Evolutionary conservation across 495 filamentous ascomycete genomes (phyloP).

Genomic region (Penicillium nucicola): DNA sequence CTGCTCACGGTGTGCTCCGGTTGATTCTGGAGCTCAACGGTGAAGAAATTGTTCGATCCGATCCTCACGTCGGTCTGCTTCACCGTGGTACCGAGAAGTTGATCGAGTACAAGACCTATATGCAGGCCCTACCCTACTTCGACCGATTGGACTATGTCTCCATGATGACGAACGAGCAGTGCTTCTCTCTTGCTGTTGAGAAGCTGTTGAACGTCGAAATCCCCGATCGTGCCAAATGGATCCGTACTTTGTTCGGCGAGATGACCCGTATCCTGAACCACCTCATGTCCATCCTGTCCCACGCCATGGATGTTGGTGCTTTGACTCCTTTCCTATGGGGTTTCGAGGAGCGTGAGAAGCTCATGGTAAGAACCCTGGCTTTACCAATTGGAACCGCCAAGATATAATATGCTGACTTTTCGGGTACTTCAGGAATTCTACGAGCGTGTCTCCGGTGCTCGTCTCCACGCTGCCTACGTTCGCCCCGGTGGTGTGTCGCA

Average conservation of each 20-base stretch:
- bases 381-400: not conserved
- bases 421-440: conserved; percentile 82
- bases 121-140: conserved; percentile 98
- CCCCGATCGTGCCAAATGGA: conserved; percentile 93
- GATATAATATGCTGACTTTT: not conserved
- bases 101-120: conserved; percentile 99
- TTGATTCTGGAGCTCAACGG: conserved; percentile 97
- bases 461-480: conserved; percentile 97
- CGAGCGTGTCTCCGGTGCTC: conserved; percentile 96
- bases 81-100: conserved; percentile 99
- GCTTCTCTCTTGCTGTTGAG: conserved; percentile 90
- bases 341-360: conserved; percentile 98
- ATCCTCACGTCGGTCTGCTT: conserved; percentile 95
- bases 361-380: conserved; percentile 70
- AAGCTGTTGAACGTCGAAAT: conserved; percentile 98
- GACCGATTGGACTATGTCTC: conserved; percentile 98
- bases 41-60: conserved; percentile 93
- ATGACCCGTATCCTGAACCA: conserved; percentile 96
- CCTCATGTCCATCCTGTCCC: conserved; percentile 94
- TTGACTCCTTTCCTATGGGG: conserved; percentile 99
- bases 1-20: conserved; percentile 96
- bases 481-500: conserved; percentile 95
- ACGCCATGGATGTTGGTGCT: conserved; percentile 99
- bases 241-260: conserved; percentile 93
- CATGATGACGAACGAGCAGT: conserved; percentile 99